These are phyloP conservation scores for Diaporthe vexans DNA, from an alignment of 2,329 filamentous ascomycete species.

Conservation along the genomic window DNA sequence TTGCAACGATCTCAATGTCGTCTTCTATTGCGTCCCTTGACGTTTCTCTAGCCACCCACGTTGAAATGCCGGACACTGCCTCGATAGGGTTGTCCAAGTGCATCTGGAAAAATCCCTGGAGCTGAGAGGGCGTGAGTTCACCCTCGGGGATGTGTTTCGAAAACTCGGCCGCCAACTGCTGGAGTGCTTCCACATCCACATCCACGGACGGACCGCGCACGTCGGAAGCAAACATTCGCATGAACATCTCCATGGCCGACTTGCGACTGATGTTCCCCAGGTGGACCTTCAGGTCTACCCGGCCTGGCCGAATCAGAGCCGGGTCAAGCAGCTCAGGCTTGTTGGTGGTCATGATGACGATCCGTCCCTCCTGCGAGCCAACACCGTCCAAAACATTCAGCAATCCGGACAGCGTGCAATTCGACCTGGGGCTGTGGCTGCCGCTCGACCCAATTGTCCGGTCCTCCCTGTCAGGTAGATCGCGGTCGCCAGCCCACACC, in stretches of 20 bases:
- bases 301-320: constrained; percentile 72
- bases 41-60: constrained; percentile 37
- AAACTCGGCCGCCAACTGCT: constrained; percentile 48
- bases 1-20: constrained; percentile 38
- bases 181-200: constrained; percentile 42
- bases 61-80: constrained; percentile 44
- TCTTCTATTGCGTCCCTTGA: constrained; percentile 28
- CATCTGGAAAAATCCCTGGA: constrained; percentile 54
- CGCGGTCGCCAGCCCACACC: constrained; percentile 44
- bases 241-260: constrained; percentile 53
- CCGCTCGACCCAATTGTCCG: constrained; percentile 32
- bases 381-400: constrained; percentile 79
- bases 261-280: constrained; percentile 61
- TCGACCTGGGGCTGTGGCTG: constrained; percentile 39
- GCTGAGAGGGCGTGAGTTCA: constrained; percentile 53
- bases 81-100: constrained; percentile 50
- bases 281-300: constrained; percentile 71
- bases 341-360: constrained; percentile 81
- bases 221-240: constrained; percentile 53
- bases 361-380: constrained; percentile 74
- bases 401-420: constrained; percentile 69
- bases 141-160: constrained; percentile 50
- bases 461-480: constrained; percentile 37
- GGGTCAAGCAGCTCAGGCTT: constrained; percentile 72
- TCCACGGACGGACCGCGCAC: constrained; percentile 41